These are phyloP conservation scores for Avena eriantha DNA, from an alignment of 176 grass and related monocot genomes.

Conservation along the genomic window DNA sequence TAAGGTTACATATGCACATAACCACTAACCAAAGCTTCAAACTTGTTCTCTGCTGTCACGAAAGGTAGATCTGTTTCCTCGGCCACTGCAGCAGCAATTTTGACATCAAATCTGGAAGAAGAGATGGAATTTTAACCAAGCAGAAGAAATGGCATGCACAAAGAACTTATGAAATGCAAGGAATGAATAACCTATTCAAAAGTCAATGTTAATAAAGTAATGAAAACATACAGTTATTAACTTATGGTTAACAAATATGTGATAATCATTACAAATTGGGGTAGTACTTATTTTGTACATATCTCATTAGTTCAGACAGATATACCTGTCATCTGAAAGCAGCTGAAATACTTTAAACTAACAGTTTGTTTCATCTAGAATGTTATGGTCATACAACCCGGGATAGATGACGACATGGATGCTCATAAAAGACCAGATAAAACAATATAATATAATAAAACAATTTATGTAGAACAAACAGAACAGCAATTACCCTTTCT, in stretches of 20 bases:
- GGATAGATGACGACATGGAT: conserved; percentile 23
- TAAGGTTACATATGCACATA: conserved; percentile 26
- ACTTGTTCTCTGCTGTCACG: conserved; percentile 98
- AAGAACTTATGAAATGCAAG: conserved; percentile 17
- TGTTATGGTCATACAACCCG: conserved; percentile 16
- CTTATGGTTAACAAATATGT: conserved; percentile 30
- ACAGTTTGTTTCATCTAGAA: conserved; percentile 22
- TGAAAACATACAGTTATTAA: conserved; percentile 22
- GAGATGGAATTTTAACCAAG: conserved; percentile 30
- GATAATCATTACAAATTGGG: conserved; percentile 1
- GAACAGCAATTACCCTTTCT: conserved; percentile 72
- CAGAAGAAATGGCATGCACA: conserved; percentile 37
- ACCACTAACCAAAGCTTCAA: conserved; percentile 94
- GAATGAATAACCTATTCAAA: conserved; percentile 9
- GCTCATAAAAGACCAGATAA: background rate
- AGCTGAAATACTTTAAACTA: conserved; percentile 12
- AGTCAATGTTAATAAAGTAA: background rate
- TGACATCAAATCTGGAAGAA: conserved; percentile 89
- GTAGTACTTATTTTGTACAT: conserved; percentile 1
- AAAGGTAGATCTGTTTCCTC: conserved; percentile 92
- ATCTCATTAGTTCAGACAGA: conserved; percentile 1
- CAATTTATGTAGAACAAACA: background rate
- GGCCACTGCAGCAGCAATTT: conserved; percentile 90
- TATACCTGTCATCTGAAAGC: conserved; percentile 23
- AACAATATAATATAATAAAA: background rate